These are phyloP conservation scores for Globisporangium recalcitrans DNA, from an alignment of 352 stramenopile genomes.

Conservation along the genomic window DNA sequence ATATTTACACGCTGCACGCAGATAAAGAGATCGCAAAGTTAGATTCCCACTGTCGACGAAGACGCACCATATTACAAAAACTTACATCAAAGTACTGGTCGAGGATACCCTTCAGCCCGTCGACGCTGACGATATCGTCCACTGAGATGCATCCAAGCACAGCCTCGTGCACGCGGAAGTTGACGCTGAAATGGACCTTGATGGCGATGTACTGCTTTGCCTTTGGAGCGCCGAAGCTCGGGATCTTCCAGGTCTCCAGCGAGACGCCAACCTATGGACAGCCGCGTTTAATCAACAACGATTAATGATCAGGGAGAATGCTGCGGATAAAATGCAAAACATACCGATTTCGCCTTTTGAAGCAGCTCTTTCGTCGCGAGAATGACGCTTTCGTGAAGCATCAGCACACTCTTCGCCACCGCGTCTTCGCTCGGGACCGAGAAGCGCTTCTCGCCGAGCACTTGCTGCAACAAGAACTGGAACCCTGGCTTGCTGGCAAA, in stretches of 20 bases:
- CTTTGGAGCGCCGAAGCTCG: slow-evolving; percentile 23
- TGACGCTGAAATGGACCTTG: slow-evolving; percentile 74
- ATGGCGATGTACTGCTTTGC: slow-evolving; percentile 55
- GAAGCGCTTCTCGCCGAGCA: slow-evolving; percentile 68
- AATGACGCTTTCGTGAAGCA: slow-evolving; percentile 69
- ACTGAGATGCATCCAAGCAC: slow-evolving; percentile 49
- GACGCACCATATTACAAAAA: background rate
- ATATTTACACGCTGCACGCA: slow-evolving; percentile 35
- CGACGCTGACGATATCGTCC: slow-evolving; percentile 31
- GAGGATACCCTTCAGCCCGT: slow-evolving; percentile 42
- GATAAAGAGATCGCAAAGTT: background rate
- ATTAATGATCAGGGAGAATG: too few species aligned
- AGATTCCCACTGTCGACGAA: background rate
- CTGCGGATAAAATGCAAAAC: too few species aligned
- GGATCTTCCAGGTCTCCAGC: slow-evolving; percentile 60
- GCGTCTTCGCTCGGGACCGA: slow-evolving; percentile 49
- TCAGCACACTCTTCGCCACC: slow-evolving; percentile 52
- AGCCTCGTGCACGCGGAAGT: slow-evolving; percentile 63
- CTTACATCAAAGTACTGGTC: slow-evolving; percentile 55
- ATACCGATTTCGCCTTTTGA: slow-evolving; percentile 43
- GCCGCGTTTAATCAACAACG: background rate
- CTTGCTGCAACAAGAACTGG: slow-evolving; percentile 60
- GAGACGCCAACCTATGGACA: slow-evolving; percentile 47
- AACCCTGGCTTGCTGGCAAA: slow-evolving; percentile 57
- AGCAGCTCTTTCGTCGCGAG: slow-evolving; percentile 68